Evolutionary conservation across 805 yeast genomes (phyloP).

Genomic region (Lipomyces yamanashiensis): DNA sequence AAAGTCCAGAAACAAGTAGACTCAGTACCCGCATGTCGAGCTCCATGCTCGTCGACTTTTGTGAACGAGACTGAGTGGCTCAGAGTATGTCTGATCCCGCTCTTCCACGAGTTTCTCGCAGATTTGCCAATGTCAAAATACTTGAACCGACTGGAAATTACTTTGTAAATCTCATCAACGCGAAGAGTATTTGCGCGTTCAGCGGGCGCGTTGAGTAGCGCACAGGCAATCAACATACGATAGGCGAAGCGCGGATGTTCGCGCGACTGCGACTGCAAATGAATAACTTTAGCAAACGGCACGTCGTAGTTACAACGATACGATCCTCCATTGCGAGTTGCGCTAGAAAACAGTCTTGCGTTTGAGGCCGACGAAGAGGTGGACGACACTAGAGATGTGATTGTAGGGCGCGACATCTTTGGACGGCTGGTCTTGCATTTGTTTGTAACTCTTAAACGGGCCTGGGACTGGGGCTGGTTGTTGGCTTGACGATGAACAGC

Average conservation of each 20-base stretch:
- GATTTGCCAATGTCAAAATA: conserved; percentile 8
- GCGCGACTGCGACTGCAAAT: not conserved
- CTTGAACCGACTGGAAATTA: conserved; percentile 7
- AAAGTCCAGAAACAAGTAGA: conserved; percentile 12
- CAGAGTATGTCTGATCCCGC: conserved; percentile 20
- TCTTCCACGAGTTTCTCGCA: conserved; percentile 23
- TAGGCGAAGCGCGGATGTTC: conserved; percentile 15
- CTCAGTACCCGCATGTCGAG: not conserved
- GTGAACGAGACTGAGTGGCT: conserved; percentile 19
- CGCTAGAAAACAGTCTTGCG: not conserved
- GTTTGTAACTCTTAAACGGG: no score
- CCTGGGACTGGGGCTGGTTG: no score
- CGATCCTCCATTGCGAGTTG: conserved; percentile 21
- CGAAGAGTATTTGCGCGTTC: conserved; percentile 7
- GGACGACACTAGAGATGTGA: not conserved
- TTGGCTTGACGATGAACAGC: no score
- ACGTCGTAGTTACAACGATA: conserved; percentile 19
- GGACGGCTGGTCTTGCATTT: no score
- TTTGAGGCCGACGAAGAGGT: not conserved
- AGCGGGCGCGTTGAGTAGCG: conserved; percentile 16
- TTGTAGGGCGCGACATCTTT: not conserved
- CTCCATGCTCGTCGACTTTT: not conserved
- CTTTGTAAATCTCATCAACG: conserved; percentile 18
- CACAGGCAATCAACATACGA: conserved; percentile 20
- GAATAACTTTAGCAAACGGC: conserved; percentile 3